Base-by-base conservation (phyloP, 495 filamentous ascomycete species). In the Corynascus novoguineensis region DNA sequence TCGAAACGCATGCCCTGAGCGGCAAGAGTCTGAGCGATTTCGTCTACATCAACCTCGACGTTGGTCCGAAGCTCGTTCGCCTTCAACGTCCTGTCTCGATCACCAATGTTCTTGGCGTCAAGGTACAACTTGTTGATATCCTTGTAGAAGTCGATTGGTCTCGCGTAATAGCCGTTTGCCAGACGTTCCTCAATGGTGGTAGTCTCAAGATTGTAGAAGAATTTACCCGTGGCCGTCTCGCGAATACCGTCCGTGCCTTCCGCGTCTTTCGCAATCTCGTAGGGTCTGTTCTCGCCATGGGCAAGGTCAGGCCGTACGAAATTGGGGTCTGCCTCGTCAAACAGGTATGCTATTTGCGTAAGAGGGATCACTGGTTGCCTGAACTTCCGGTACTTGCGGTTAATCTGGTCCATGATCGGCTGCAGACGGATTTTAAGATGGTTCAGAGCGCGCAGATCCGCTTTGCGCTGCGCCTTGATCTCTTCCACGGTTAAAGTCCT, bases 121-220 rank as follows among this genome's bases (percentile, higher is more conserved):
- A 89, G 90, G 21, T 84, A 85, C 4, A 98, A 71, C 41, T 83
- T 81, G 63, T 87, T 85, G 61, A 97, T 84, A 66, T 98, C 93
- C 29, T 83, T 82, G 51, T 93, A 71, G 63, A 96, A 98, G 64
- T 97, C 91, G 56, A 82, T 83, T 0, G 91, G 86, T 15, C 90
- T 80, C 65, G 89, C 90, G 72, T 98, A 98, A 69, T 87, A 97
- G 19, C 95, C 93, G 71, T 97, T 96, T 5, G 89, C 90, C 24
- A 97, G 78, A 31, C 93, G 86, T 64, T 93, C 89, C 74, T 98
- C 93, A 53, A 98, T 96, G 7, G 87, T 93, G 4, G 83, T 86
- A n/a, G 88, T 86, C 61, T 97, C 90, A 50, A 97, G 73, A 61
- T 98, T 98, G 74, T 97, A 97, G 65, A 82, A 97, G 69, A 91